Evolutionary conservation across 257 asterid species (phyloP).

Genomic region (Schizonepeta tenuifolia): DNA sequence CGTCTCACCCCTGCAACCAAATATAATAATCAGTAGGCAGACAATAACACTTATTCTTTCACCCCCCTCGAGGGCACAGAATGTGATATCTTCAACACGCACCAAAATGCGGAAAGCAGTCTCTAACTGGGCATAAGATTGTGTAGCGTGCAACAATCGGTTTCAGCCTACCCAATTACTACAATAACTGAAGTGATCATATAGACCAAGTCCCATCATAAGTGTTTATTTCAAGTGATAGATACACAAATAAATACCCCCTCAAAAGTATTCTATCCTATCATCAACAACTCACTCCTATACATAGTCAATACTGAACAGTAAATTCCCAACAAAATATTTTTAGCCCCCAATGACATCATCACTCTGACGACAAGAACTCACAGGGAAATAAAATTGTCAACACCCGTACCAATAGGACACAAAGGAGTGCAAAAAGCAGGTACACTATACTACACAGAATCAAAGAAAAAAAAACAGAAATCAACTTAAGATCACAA

Average conservation of each 20-base stretch:
- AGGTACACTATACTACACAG: not conserved
- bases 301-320: too few species aligned
- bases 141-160: not conserved
- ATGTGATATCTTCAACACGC: not conserved
- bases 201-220: too few species aligned
- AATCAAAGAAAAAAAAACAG: not conserved
- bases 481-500: not conserved
- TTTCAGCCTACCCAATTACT: too few species aligned
- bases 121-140: not conserved
- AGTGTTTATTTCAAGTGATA: not conserved
- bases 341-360: too few species aligned
- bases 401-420: not conserved
- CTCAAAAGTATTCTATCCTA: too few species aligned
- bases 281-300: not conserved
- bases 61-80: not conserved
- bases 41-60: not conserved
- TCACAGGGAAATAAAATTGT: not conserved
- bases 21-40: not conserved
- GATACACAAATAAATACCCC: too few species aligned
- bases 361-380: not conserved
- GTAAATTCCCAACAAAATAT: too few species aligned
- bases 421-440: not conserved
- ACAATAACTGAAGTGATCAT: too few species aligned
- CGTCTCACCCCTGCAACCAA: slow-evolving; percentile 50
- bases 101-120: not conserved